Conservation (phyloP, 352 stramenopile genomes). For the Globisporangium abappressorium region DNA sequence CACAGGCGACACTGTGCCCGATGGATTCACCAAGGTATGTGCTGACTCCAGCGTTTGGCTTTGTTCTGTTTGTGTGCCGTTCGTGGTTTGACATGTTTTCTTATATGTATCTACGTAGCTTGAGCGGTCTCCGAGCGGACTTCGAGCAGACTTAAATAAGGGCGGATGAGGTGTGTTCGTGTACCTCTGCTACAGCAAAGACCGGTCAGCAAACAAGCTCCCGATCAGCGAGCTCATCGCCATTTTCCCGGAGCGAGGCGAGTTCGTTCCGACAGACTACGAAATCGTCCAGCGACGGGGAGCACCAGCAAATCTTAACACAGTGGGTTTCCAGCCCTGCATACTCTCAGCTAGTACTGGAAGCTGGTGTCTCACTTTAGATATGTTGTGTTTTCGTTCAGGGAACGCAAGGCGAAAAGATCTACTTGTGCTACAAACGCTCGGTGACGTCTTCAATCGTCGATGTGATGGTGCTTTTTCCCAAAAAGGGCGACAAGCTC, state of each 20-base stretch:
- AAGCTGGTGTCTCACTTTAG: neutral
- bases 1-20: slow-evolving; percentile 63
- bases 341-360: neutral
- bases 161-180: slow-evolving; percentile 73
- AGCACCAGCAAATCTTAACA: slow-evolving; percentile 68
- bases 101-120: slow-evolving; percentile 30
- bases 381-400: slow-evolving; percentile 16
- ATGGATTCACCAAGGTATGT: slow-evolving; percentile 69
- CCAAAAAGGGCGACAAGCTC: slow-evolving; percentile 79
- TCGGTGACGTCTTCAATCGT: slow-evolving; percentile 58
- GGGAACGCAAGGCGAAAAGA: slow-evolving; percentile 80
- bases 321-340: slow-evolving; percentile 26
- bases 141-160: slow-evolving; percentile 80
- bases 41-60: neutral
- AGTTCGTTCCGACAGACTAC: slow-evolving; percentile 77
- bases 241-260: slow-evolving; percentile 74
- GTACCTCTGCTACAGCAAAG: slow-evolving; percentile 68
- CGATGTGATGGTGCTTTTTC: slow-evolving; percentile 71
- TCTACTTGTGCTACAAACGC: slow-evolving; percentile 76
- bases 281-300: slow-evolving; percentile 65
- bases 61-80: neutral
- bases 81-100: neutral
- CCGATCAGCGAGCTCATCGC: slow-evolving; percentile 77
- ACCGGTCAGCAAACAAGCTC: slow-evolving; percentile 38
- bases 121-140: slow-evolving; percentile 65